These are phyloP conservation scores for Clonostachys solani DNA, from an alignment of 2,329 filamentous ascomycete genomes.

Conservation along the genomic window DNA sequence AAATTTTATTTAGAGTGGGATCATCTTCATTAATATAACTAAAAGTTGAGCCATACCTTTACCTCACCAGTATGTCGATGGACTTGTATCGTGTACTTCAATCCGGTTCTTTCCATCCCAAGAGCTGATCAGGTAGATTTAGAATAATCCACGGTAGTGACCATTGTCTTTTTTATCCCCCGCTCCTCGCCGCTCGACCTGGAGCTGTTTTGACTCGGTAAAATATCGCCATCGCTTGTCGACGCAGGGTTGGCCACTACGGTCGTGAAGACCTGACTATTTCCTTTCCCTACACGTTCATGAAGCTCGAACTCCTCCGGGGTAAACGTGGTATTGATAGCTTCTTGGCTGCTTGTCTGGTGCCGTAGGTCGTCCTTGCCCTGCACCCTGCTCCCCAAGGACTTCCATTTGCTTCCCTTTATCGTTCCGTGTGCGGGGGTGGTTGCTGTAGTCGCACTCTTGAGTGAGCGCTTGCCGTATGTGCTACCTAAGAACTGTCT, in stretches of 20 bases:
- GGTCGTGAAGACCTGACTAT: slow-evolving; percentile 10
- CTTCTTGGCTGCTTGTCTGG: slow-evolving; percentile 19
- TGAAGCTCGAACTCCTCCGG: slow-evolving; percentile 16
- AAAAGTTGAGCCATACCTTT: too few species aligned
- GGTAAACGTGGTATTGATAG: slow-evolving; percentile 11
- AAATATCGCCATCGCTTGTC: slow-evolving; percentile 15
- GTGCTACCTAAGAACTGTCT: slow-evolving; percentile 20
- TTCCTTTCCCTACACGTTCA: slow-evolving; percentile 1
- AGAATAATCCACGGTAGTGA: slow-evolving; percentile 13
- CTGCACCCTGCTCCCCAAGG: slow-evolving; percentile 11
- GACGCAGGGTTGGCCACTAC: slow-evolving; percentile 12
- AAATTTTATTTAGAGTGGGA: too few species aligned
- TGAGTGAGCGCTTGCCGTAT: slow-evolving; percentile 19
- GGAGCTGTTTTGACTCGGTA: slow-evolving; percentile 1
- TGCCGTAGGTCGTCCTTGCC: slow-evolving; percentile 6
- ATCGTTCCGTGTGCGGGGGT: slow-evolving; percentile 14
- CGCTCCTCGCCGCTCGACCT: slow-evolving; percentile 1
- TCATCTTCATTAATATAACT: too few species aligned
- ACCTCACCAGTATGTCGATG: too few species aligned
- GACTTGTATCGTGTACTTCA: too few species aligned
- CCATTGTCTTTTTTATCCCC: slow-evolving; percentile 19
- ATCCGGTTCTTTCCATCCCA: too few species aligned
- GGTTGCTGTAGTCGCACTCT: slow-evolving; percentile 14
- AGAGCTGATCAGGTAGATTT: background rate
- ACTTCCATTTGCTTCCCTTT: slow-evolving; percentile 14